These are phyloP conservation scores for Keqinozyma sinolaborantium DNA, from an alignment of 1,139 yeast species.

Conservation along the genomic window DNA sequence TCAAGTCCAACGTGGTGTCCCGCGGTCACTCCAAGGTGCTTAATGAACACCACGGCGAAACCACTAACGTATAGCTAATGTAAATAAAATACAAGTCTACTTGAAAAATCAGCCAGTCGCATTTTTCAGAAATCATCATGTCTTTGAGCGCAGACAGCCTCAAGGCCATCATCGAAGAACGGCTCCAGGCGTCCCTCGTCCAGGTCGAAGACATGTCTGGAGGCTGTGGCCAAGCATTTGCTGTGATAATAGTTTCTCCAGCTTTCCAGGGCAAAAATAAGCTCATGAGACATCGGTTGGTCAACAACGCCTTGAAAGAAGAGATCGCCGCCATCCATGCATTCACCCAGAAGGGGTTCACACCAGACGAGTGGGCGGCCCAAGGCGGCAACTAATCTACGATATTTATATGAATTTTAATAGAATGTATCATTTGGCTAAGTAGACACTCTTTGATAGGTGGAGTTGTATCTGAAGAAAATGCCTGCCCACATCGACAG, in stretches of 20 bases:
- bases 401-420: background rate
- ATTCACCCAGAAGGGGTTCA: slow-evolving; percentile 84
- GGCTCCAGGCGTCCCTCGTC: slow-evolving; percentile 51
- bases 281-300: slow-evolving; percentile 80
- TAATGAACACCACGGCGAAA: slow-evolving; percentile 27
- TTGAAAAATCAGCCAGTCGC: background rate
- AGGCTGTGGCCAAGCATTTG: slow-evolving; percentile 87
- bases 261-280: slow-evolving; percentile 78
- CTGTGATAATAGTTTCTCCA: slow-evolving; percentile 75
- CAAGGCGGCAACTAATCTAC: slow-evolving; percentile 27
- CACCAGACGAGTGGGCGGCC: slow-evolving; percentile 66
- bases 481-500: slow-evolving; percentile 25
- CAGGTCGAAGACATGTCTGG: slow-evolving; percentile 75
- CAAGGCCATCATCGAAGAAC: slow-evolving; percentile 43
- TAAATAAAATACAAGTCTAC: background rate
- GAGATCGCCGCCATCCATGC: slow-evolving; percentile 90
- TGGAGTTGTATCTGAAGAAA: slow-evolving; percentile 12
- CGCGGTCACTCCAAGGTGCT: slow-evolving; percentile 32
- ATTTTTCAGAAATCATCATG: no score
- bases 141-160: slow-evolving; percentile 45
- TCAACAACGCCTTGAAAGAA: slow-evolving; percentile 72
- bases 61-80: slow-evolving; percentile 5
- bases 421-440: slow-evolving; percentile 8
- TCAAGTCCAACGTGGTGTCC: slow-evolving; percentile 29
- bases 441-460: slow-evolving; percentile 14